Conservation (phyloP, 2,329 filamentous ascomycete genomes). For the Lachnellula occidentalis region DNA sequence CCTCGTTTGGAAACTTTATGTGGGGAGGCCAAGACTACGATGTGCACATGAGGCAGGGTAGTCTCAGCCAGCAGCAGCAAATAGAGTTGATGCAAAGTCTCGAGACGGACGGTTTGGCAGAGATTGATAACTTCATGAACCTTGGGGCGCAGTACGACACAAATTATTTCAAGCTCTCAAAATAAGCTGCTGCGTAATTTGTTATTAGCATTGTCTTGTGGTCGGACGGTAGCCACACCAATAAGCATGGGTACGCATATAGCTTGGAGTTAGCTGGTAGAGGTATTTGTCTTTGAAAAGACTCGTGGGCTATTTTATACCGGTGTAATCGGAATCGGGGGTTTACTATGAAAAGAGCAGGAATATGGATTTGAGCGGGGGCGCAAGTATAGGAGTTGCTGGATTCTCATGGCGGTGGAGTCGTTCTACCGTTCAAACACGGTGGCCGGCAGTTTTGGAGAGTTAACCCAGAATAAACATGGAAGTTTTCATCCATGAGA, state of each 20-base stretch:
- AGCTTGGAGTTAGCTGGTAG: not conserved
- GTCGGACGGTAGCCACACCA: constrained; percentile 17
- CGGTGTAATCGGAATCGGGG: not conserved
- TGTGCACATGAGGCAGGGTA: constrained; percentile 53
- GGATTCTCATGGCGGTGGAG: not conserved
- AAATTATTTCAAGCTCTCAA: constrained; percentile 18
- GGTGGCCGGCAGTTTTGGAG: not conserved
- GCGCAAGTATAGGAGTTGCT: constrained; percentile 1
- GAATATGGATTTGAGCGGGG: not conserved
- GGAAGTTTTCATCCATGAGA: too few relatives aligned
- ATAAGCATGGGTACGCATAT: not conserved
- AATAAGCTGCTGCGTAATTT: not conserved
- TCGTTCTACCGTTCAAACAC: not conserved
- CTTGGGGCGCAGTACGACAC: constrained; percentile 23
- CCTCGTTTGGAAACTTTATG: constrained; percentile 25
- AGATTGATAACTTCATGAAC: constrained; percentile 56
- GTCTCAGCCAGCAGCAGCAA: constrained; percentile 74
- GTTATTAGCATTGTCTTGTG: not conserved
- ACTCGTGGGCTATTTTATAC: not conserved
- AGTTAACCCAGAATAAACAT: not conserved
- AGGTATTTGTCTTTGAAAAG: not conserved
- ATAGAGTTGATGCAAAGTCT: constrained; percentile 76
- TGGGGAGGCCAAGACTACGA: constrained; percentile 39
- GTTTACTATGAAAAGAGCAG: not conserved
- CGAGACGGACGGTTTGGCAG: constrained; percentile 60